phyloP scores from a whole-genome alignment of 495 filamentous ascomycete species.

The Penicillium canescens region DNA sequence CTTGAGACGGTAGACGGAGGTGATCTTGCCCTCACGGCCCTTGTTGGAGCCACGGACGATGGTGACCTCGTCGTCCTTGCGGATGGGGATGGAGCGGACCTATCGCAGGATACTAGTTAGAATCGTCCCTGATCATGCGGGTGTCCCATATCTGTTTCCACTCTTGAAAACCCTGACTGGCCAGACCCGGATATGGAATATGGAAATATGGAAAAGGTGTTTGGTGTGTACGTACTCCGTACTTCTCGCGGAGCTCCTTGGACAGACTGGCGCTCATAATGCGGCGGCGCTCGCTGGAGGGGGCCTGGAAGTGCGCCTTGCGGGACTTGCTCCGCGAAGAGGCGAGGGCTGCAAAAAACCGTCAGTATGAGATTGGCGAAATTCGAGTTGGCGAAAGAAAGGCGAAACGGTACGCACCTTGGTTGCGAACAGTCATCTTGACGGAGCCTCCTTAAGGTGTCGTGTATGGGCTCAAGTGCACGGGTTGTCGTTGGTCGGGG shows the following conservation, averaged over 20 bases:
- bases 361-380: conserved; percentile 26
- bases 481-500: conserved; percentile 41
- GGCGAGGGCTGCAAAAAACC: conserved; percentile 55
- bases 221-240: conserved; percentile 67
- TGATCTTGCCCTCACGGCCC: conserved; percentile 92
- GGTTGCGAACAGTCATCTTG: conserved; percentile 44
- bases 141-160: conserved; percentile 8
- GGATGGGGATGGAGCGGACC: conserved; percentile 96
- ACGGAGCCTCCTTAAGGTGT: conserved; percentile 29
- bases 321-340: conserved; percentile 95
- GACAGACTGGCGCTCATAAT: conserved; percentile 93
- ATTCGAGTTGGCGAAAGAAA: conserved; percentile 4
- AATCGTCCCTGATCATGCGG: conserved; percentile 1
- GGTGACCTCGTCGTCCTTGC: conserved; percentile 94
- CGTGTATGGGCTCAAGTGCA: conserved; percentile 31
- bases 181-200: conserved; percentile 1
- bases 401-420: conserved; percentile 32
- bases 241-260: conserved; percentile 95
- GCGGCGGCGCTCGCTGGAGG: conserved; percentile 84
- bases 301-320: conserved; percentile 93
- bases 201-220: neutral
- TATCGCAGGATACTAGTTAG: conserved; percentile 35
- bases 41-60: conserved; percentile 88
- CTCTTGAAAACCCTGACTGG: neutral
- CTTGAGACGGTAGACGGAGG: conserved; percentile 96